phyloP scores from a whole-genome alignment of 805 yeast genomes.

The Nakazawaea sp. region DNA sequence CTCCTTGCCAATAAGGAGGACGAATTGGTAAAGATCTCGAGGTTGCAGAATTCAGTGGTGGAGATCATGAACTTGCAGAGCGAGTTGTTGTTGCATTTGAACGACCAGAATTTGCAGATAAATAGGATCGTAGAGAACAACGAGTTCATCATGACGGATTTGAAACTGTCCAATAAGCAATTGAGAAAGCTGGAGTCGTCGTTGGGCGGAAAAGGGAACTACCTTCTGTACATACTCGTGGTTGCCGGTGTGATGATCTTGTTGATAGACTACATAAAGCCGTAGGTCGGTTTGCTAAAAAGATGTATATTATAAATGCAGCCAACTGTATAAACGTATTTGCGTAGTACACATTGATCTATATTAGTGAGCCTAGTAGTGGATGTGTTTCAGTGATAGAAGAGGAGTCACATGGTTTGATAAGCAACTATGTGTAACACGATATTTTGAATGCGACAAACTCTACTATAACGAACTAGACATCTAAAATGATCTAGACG shows the following conservation, averaged over 20 bases:
- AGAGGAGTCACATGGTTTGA: no score
- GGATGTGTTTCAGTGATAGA: no score
- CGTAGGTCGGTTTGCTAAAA: no score
- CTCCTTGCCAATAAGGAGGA: constrained; percentile 47
- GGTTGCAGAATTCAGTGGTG: constrained; percentile 53
- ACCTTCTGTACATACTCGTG: constrained; percentile 7
- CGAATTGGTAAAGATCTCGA: constrained; percentile 53
- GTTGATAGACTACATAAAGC: constrained; percentile 8
- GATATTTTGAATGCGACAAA: no score
- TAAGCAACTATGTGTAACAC: no score
- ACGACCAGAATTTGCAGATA: constrained; percentile 7
- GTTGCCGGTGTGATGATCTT: constrained; percentile 5
- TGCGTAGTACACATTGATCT: no score
- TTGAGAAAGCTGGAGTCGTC: constrained; percentile 3
- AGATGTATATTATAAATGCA: no score
- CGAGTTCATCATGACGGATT: constrained; percentile 2
- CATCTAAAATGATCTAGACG: no score
- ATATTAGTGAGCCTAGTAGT: no score
- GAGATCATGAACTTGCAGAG: constrained; percentile 58
- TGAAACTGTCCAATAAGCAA: constrained; percentile 5
- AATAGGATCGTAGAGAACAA: constrained; percentile 2
- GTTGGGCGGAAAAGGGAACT: constrained; percentile 3
- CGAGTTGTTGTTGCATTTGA: constrained; percentile 1
- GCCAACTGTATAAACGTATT: no score
- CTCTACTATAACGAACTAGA: no score